Base-by-base conservation (phyloP, 2,329 filamentous ascomycete species). In the Parascedosporium putredinis region DNA sequence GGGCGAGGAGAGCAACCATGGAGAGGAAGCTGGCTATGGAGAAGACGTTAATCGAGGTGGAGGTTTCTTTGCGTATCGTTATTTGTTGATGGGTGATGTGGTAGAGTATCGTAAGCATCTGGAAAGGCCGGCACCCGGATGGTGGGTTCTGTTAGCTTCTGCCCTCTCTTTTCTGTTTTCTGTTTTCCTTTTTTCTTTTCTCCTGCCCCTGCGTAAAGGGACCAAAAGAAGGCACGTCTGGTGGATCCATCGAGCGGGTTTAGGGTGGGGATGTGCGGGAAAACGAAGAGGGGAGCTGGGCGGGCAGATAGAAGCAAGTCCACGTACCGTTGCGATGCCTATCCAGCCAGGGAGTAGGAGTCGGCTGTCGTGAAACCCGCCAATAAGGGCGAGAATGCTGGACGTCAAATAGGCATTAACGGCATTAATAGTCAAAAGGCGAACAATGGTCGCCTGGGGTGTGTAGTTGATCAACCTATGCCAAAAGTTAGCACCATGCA, bases 381-480 rank as follows among this genome's bases (percentile, higher is more conserved):
- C 86, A 6, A 79, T 79, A 31, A 88, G 68, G 57, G 81, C 81
- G 36, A 88, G 77, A 23, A 85, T 78, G 68, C 80, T 83, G 48
- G 83, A 84, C 22, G 84, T 88, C 45, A 86, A 71, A 65, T 88
- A 88, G 55, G 83, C 82, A 61, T 88, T 88, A 53, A 86, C 73
- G 50, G 79, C 80, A 62, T 83, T 86, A 54, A 85, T 84, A 52
- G 84, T 84, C 47, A 88, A 72, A 42, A 93, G 81, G 46, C 87
- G 86, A 51, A 93, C 82, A 53, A 90, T 79, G 44, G 88, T 88
- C 46, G 86, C 87, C 63, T 81, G 78, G 2, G 87, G 86, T 12
- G 86, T 88, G 67, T 91, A 93, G 64, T 89, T 84, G 57, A 91
- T 75, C 58, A 93, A 82, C 87, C 84, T 86, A n/a, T 6, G 5